phyloP scores from a whole-genome alignment of 75 land plant genomes.

The Adiantum capillusveneris region DNA sequence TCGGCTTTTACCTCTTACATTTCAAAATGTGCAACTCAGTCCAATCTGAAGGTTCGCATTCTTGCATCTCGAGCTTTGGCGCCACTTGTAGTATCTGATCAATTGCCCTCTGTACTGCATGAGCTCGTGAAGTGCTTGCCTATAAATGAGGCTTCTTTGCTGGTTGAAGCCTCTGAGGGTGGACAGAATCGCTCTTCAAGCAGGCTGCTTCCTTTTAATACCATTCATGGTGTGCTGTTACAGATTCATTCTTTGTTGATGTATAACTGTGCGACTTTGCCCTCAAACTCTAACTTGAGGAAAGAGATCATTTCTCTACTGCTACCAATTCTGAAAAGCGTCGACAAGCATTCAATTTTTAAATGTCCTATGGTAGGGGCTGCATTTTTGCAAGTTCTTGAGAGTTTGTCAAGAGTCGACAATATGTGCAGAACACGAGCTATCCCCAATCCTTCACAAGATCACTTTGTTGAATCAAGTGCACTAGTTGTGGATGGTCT shows the following conservation, averaged over 20 bases:
- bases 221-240: conserved; percentile 78
- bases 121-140: conserved; percentile 59
- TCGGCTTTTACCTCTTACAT: conserved; percentile 72
- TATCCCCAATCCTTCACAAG: conserved; percentile 15
- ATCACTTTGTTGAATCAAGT: conserved; percentile 38
- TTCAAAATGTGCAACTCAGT: conserved; percentile 73
- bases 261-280: conserved; percentile 54
- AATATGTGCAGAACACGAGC: conserved; percentile 18
- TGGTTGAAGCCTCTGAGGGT: no score
- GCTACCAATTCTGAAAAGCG: neutral
- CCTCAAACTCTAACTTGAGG: conserved; percentile 40
- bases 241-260: conserved; percentile 67
- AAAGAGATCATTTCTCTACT: conserved; percentile 35
- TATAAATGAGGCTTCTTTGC: neutral
- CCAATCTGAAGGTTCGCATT: conserved; percentile 73
- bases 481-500: conserved; percentile 47
- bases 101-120: conserved; percentile 36
- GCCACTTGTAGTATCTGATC: conserved; percentile 77
- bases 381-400: conserved; percentile 50
- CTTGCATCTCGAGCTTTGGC: conserved; percentile 90
- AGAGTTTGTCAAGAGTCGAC: conserved; percentile 48
- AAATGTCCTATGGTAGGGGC: conserved; percentile 48
- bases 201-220: conserved; percentile 35
- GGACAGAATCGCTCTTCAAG: neutral
- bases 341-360: neutral